Conservation (phyloP, 2,329 filamentous ascomycete genomes). For the Fusarium sp. region DNA sequence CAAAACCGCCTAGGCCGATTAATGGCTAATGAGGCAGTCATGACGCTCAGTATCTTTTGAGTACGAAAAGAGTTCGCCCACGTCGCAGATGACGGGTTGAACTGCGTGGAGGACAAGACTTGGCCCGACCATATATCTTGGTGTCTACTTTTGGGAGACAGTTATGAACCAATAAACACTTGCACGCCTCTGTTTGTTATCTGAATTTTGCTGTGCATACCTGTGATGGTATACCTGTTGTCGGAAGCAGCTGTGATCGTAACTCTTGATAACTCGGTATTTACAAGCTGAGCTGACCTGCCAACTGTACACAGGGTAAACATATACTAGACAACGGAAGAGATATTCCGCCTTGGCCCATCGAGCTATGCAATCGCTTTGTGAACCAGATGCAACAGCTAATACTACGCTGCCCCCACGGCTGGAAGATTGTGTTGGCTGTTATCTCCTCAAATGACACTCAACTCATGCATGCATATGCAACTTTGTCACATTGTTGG, state of each 20-base stretch:
- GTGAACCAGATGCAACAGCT: background rate
- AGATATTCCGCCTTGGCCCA: background rate
- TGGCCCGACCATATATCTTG: slow-evolving; percentile 18
- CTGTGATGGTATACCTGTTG: background rate
- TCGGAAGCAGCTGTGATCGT: background rate
- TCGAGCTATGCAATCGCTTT: background rate
- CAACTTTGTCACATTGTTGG: slow-evolving; percentile 2
- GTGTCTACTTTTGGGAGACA: slow-evolving; percentile 25
- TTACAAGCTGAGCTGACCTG: background rate
- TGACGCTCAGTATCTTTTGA: slow-evolving; percentile 20
- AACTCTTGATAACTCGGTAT: background rate
- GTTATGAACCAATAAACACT: slow-evolving; percentile 28
- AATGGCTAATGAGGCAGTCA: slow-evolving; percentile 30
- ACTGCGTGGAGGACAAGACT: slow-evolving; percentile 14
- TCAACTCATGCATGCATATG: background rate
- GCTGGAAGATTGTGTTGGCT: background rate
- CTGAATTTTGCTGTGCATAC: background rate
- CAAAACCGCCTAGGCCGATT: slow-evolving; percentile 27
- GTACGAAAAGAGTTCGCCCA: slow-evolving; percentile 5
- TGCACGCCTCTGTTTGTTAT: slow-evolving; percentile 5
- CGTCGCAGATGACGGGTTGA: slow-evolving; percentile 15
- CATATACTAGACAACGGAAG: background rate
- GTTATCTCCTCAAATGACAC: background rate
- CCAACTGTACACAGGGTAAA: background rate
- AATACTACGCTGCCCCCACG: slow-evolving; percentile 2